These are phyloP conservation scores for Starmerella apis DNA, from an alignment of 805 yeast species.

Conservation along the genomic window DNA sequence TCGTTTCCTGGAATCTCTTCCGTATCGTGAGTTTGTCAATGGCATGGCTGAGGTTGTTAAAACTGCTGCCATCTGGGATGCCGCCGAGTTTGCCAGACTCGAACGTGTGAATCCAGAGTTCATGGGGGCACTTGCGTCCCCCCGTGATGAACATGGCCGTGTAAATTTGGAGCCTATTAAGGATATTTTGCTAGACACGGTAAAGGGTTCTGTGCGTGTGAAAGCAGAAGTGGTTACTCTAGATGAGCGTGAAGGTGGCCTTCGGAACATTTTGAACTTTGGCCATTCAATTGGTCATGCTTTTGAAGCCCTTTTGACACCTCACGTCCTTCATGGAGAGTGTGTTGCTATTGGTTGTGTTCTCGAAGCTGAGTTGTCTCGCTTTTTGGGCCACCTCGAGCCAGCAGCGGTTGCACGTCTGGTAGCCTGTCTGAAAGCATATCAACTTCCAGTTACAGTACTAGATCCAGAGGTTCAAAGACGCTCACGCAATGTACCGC, in stretches of 20 bases:
- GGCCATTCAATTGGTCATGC: conserved; percentile 99
- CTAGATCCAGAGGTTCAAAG: conserved; percentile 62
- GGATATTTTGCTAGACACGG: conserved; percentile 67
- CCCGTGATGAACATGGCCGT: conserved; percentile 36
- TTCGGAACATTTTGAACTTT: conserved; percentile 83
- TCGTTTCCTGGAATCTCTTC: conserved; percentile 74
- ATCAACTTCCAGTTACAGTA: conserved; percentile 72
- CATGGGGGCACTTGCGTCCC: conserved; percentile 48
- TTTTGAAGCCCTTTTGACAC: conserved; percentile 92
- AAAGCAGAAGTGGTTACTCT: conserved; percentile 88
- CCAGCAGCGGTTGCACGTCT: conserved; percentile 92
- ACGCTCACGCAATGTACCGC: conserved; percentile 55
- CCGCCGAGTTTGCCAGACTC: conserved; percentile 70
- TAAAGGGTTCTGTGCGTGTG: conserved; percentile 73
- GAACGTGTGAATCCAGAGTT: conserved; percentile 66
- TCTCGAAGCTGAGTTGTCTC: conserved; percentile 87
- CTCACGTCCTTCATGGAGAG: conserved; percentile 94
- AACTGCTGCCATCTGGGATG: conserved; percentile 98
- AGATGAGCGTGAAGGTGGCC: conserved; percentile 92
- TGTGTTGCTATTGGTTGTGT: conserved; percentile 98
- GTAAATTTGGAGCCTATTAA: conserved; percentile 61
- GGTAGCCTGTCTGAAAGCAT: conserved; percentile 69
- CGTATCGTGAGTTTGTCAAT: conserved; percentile 87
- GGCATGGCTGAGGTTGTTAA: conserved; percentile 98
- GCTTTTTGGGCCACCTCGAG: conserved; percentile 77